phyloP scores from a whole-genome alignment of 208 protist genomes.

The Willaertia magna region DNA sequence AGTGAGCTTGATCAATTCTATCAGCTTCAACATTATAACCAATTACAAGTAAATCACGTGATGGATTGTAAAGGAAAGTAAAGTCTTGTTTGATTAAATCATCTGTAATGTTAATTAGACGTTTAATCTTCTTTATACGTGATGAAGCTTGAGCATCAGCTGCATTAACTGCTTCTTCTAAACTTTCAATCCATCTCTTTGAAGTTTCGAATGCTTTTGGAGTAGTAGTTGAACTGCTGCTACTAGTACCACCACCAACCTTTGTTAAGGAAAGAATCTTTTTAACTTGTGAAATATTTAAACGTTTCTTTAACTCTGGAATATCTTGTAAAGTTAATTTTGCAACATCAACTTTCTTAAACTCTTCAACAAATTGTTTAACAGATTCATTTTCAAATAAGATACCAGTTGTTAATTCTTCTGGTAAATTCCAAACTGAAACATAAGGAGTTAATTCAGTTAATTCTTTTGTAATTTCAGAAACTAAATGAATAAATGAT shows the following conservation, averaged over 20 bases:
- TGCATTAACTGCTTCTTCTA: neutral
- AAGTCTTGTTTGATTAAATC: slow-evolving; percentile 1
- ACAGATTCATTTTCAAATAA: neutral
- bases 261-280: neutral
- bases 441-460: neutral
- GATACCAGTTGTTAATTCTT: neutral
- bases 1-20: neutral
- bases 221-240: neutral
- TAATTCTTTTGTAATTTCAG: neutral
- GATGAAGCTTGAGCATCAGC: neutral
- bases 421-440: neutral
- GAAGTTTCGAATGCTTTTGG: neutral
- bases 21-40: slow-evolving; percentile 1
- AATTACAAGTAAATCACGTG: neutral
- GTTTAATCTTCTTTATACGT: neutral
- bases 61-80: neutral
- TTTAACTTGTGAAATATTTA: neutral
- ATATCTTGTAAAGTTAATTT: neutral
- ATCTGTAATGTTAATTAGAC: neutral
- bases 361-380: neutral
- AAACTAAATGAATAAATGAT: neutral
- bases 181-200: neutral
- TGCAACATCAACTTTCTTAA: neutral
- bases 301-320: neutral
- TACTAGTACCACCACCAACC: neutral